Evolutionary conservation across 2,329 filamentous ascomycete genomes (phyloP).

Genomic region (Aspergillus vadensis): DNA sequence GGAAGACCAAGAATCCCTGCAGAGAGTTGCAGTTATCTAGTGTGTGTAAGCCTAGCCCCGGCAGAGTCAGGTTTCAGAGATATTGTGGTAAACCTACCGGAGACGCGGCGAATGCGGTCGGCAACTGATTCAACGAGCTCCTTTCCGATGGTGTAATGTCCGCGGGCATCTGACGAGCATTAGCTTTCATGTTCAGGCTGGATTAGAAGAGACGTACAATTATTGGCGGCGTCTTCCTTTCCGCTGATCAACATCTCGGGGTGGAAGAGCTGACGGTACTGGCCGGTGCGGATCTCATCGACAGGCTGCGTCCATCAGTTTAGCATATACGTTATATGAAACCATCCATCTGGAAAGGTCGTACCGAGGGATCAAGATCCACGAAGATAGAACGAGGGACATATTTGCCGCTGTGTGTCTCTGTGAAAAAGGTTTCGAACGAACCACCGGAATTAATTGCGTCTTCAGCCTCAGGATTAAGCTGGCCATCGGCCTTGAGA

Average conservation of each 20-base stretch:
- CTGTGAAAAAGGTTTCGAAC: slow-evolving; percentile 68
- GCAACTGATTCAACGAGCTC: slow-evolving; percentile 66
- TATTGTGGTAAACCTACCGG: slow-evolving; percentile 48
- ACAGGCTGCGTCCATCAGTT: slow-evolving; percentile 52
- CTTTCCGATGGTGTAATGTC: slow-evolving; percentile 70
- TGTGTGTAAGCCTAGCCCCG: slow-evolving; percentile 13
- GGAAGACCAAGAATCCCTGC: slow-evolving; percentile 69
- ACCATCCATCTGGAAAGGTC: slow-evolving; percentile 15
- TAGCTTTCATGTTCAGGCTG: slow-evolving; percentile 11
- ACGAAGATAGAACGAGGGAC: slow-evolving; percentile 69
- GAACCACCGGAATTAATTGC: slow-evolving; percentile 58
- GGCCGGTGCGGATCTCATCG: slow-evolving; percentile 66
- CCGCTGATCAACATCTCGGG: slow-evolving; percentile 67
- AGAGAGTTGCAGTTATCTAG: slow-evolving; percentile 67
- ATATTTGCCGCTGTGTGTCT: slow-evolving; percentile 66
- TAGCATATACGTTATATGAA: background rate
- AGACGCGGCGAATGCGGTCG: slow-evolving; percentile 65
- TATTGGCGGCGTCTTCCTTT: slow-evolving; percentile 70
- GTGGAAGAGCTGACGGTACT: slow-evolving; percentile 66
- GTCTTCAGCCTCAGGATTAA: slow-evolving; percentile 57
- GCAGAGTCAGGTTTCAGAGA: background rate
- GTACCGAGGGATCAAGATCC: slow-evolving; percentile 65
- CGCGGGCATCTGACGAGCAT: slow-evolving; percentile 59
- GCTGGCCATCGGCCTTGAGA: slow-evolving; percentile 61
- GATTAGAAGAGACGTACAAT: slow-evolving; percentile 48